Evolutionary conservation across 805 yeast genomes (phyloP).

Genomic region (Tetrapisispora fleetii): DNA sequence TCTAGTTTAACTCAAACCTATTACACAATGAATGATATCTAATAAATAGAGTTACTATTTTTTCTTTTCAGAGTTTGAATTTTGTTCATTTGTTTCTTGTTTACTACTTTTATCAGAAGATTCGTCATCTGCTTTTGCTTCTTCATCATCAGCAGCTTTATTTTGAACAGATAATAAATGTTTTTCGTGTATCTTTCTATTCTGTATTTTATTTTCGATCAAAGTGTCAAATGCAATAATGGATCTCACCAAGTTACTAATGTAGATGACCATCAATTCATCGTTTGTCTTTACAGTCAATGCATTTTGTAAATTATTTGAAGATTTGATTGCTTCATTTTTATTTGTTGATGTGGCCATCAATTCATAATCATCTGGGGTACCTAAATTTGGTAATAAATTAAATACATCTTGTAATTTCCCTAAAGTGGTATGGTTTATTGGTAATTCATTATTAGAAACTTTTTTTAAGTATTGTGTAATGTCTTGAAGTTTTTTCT

Average conservation of each 20-base stretch:
- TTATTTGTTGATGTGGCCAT: constrained; percentile 9
- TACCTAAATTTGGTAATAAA: constrained; percentile 68
- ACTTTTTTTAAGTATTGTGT: constrained; percentile 71
- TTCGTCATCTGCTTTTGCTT: constrained; percentile 14
- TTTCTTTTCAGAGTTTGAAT: not conserved
- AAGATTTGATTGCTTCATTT: constrained; percentile 24
- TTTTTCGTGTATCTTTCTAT: constrained; percentile 41
- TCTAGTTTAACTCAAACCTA: not conserved
- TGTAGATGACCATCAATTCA: constrained; percentile 87
- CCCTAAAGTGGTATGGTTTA: constrained; percentile 83
- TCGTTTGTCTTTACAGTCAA: constrained; percentile 91
- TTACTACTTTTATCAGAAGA: not conserved
- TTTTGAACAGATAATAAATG: constrained; percentile 30
- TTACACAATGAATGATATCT: not conserved
- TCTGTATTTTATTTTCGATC: constrained; percentile 89
- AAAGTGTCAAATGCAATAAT: constrained; percentile 94
- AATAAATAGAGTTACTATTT: not conserved
- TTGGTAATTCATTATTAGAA: constrained; percentile 59
- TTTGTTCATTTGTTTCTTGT: not conserved
- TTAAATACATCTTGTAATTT: constrained; percentile 92
- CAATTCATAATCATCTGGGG: constrained; percentile 29
- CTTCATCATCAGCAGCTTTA: constrained; percentile 26
- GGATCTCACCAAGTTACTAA: constrained; percentile 82
- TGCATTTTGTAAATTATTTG: constrained; percentile 58
- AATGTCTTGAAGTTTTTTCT: constrained; percentile 67